These are phyloP conservation scores for Alnus rubra DNA, from an alignment of 306 rosid genomes.

Conservation along the genomic window DNA sequence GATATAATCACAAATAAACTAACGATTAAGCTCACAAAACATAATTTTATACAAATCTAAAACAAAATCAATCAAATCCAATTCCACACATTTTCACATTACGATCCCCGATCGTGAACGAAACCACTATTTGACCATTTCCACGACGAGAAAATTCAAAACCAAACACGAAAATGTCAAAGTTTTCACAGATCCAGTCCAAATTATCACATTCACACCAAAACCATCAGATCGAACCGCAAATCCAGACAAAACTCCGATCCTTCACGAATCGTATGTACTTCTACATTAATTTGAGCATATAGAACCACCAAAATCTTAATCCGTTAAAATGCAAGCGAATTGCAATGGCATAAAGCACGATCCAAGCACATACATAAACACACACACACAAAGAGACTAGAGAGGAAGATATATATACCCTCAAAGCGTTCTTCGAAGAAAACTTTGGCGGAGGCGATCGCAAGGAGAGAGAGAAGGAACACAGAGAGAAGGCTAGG, in stretches of 20 bases:
- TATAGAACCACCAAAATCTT: slow-evolving; percentile 12
- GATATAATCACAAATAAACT: not conserved
- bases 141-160: slow-evolving; percentile 3
- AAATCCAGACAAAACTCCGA: slow-evolving; percentile 21
- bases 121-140: slow-evolving; percentile 5
- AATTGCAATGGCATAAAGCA: not conserved
- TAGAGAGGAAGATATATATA: slow-evolving; percentile 26
- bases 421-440: slow-evolving; percentile 96
- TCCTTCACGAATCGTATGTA: slow-evolving; percentile 20
- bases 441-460: slow-evolving; percentile 81
- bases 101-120: not conserved
- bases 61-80: not conserved
- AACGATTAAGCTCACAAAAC: not conserved
- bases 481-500: slow-evolving; percentile 59
- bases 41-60: not conserved
- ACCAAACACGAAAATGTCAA: not conserved
- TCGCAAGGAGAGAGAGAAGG: slow-evolving; percentile 55
- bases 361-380: slow-evolving; percentile 23
- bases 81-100: not conserved
- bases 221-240: slow-evolving; percentile 39
- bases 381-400: not conserved
- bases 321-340: slow-evolving; percentile 25
- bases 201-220: slow-evolving; percentile 20
- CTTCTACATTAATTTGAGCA: slow-evolving; percentile 13
- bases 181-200: slow-evolving; percentile 44